A percentile compares a stretch with the other conserved stretches of the same genome.
phyloP scores from a whole-genome alignment of 1,284 basidiomycete species.

The Mycena sp. region DNA sequence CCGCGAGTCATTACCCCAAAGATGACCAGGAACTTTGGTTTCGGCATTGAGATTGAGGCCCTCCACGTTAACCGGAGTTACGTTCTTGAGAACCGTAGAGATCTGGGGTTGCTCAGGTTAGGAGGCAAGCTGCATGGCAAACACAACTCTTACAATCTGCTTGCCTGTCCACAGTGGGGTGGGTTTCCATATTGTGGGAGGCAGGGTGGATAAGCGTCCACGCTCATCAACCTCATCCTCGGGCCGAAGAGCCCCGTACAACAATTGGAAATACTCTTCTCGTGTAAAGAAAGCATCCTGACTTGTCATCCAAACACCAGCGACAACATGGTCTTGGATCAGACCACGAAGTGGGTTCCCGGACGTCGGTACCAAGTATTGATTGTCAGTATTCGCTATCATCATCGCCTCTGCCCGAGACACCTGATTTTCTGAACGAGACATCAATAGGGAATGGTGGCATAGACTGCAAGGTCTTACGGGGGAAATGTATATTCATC shows the following conservation, averaged over 20 bases:
- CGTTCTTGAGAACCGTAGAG: slow-evolving; percentile 91
- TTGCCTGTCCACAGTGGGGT: slow-evolving; percentile 96
- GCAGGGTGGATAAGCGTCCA: slow-evolving; percentile 83
- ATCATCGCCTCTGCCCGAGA: slow-evolving; percentile 94
- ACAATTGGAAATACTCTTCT: slow-evolving; percentile 96
- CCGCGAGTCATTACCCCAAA: slow-evolving; percentile 83
- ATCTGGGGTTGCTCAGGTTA: slow-evolving; percentile 62
- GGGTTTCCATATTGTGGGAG: slow-evolving; percentile 94
- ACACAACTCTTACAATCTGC: slow-evolving; percentile 79
- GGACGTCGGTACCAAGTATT: slow-evolving; percentile 98
- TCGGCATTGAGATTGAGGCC: slow-evolving; percentile 91
- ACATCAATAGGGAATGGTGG: slow-evolving; percentile 21
- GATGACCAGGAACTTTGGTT: slow-evolving; percentile 85
- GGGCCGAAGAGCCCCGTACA: slow-evolving; percentile 94
- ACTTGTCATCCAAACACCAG: slow-evolving; percentile 99
- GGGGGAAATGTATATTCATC: slow-evolving; percentile 99
- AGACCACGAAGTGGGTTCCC: slow-evolving; percentile 97
- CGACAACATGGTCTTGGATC: slow-evolving; percentile 99
- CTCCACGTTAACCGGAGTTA: slow-evolving; percentile 84
- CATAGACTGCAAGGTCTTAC: slow-evolving; percentile 56
- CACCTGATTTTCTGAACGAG: slow-evolving; percentile 82
- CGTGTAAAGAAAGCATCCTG: slow-evolving; percentile 95
- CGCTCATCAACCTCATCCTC: slow-evolving; percentile 79
- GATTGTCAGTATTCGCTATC: slow-evolving; percentile 98
- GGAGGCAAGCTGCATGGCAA: not conserved